These are phyloP conservation scores for Serendipita sp. DNA, from an alignment of 768 basidiomycete genomes.

Conservation along the genomic window DNA sequence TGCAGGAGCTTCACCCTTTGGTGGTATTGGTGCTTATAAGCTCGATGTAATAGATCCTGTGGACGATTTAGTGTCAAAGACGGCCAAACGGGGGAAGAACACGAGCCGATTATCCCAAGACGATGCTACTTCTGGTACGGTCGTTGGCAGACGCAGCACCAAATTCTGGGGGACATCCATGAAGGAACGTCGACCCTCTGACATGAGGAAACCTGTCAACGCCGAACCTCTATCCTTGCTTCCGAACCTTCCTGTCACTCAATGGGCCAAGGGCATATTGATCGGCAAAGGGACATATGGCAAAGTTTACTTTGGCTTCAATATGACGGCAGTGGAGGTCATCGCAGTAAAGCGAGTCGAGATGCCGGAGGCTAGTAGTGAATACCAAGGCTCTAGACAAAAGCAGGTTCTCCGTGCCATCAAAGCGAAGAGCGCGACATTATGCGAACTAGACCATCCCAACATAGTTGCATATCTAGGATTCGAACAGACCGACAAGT, in stretches of 20 bases:
- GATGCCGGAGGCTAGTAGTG: conserved; percentile 76
- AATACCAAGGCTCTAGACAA: conserved; percentile 78
- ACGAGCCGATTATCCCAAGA: neutral
- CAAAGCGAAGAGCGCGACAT: conserved; percentile 87
- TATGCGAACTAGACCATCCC: conserved; percentile 92
- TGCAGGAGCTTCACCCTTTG: too few species aligned
- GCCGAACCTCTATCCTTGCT: conserved; percentile 37
- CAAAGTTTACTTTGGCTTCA: conserved; percentile 87
- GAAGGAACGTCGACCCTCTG: conserved; percentile 79
- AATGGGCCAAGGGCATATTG: conserved; percentile 95
- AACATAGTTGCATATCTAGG: conserved; percentile 97
- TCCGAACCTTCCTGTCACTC: conserved; percentile 52
- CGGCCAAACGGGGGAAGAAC: too few species aligned
- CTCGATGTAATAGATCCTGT: too few species aligned
- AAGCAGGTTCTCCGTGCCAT: conserved; percentile 75
- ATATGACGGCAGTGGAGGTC: conserved; percentile 95
- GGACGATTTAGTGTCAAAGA: too few species aligned
- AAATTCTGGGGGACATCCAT: conserved; percentile 89
- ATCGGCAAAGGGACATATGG: conserved; percentile 97
- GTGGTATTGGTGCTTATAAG: too few species aligned
- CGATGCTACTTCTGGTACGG: conserved; percentile 23
- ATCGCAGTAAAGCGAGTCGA: conserved; percentile 99
- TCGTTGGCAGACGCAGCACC: conserved; percentile 68
- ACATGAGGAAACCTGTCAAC: conserved; percentile 32
- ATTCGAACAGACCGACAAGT: conserved; percentile 74